phyloP scores from a whole-genome alignment of 1,284 basidiomycete species.

The Ceratobasidium sp. region DNA sequence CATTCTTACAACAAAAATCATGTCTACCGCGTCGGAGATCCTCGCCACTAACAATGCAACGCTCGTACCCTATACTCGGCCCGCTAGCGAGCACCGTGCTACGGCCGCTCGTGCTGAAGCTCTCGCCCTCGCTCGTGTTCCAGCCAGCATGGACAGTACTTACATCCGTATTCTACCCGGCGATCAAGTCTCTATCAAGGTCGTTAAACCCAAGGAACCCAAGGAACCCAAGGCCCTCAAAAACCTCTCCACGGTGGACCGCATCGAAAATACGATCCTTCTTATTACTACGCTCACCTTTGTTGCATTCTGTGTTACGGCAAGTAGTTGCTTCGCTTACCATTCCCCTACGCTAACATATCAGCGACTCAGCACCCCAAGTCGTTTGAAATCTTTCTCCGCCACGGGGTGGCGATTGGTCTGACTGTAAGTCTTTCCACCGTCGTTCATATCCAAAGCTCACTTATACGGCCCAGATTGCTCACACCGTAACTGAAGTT shows the following conservation, averaged over 20 bases:
- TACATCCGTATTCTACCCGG: not conserved
- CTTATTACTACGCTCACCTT: not conserved
- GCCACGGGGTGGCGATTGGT: not conserved
- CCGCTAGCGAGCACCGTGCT: not conserved
- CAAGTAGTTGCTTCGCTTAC: not conserved
- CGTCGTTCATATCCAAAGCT: slow-evolving; percentile 2
- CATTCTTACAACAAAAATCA: not conserved
- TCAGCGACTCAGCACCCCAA: not conserved
- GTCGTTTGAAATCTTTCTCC: slow-evolving; percentile 7
- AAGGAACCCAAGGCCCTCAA: no score
- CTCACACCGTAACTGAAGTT: not conserved
- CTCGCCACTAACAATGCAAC: not conserved
- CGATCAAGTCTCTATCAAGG: not conserved
- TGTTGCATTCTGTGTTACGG: not conserved
- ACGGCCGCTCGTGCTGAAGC: not conserved
- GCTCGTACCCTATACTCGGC: slow-evolving; percentile 3
- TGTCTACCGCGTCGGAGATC: not conserved
- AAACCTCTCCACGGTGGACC: not conserved
- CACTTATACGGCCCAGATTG: not conserved
- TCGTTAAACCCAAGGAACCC: no score
- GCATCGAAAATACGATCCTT: not conserved
- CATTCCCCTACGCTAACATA: not conserved
- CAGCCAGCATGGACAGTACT: not conserved
- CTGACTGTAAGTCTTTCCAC: not conserved
- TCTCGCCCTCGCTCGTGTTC: not conserved